Conservation (phyloP, 73 alveolate species). For the Tetrahymena elliotti region DNA sequence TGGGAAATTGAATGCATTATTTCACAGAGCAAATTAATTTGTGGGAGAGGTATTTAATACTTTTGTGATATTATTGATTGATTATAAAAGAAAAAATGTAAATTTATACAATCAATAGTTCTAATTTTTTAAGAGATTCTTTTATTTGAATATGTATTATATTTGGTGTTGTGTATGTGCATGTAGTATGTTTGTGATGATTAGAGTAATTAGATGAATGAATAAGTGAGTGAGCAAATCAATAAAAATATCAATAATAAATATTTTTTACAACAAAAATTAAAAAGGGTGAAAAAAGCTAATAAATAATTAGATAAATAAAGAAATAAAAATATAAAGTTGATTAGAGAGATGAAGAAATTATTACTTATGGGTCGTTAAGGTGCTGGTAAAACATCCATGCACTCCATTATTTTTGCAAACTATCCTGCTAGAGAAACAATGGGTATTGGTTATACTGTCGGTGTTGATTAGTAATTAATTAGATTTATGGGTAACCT, state of each 20-base stretch:
- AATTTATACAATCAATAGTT: background rate
- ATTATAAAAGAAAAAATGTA: background rate
- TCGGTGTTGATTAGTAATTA: constrained; percentile 66
- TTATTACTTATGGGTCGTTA: constrained; percentile 80
- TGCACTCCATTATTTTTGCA: constrained; percentile 87
- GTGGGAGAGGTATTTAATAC: background rate
- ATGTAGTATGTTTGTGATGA: background rate
- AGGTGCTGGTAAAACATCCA: constrained; percentile 87
- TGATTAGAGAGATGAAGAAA: constrained; percentile 40
- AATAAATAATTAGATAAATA: background rate
- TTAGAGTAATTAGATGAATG: background rate
- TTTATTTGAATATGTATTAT: too few species aligned
- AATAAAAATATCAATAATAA: background rate
- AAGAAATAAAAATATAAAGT: background rate
- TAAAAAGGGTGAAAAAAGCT: background rate
- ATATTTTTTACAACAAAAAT: background rate
- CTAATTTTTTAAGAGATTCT: too few species aligned
- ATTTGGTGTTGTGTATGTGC: too few species aligned
- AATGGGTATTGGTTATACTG: constrained; percentile 71
- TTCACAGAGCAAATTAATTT: background rate
- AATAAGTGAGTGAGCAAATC: background rate
- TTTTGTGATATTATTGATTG: too few species aligned
- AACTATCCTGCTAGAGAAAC: constrained; percentile 85
- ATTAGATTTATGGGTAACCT: constrained; percentile 88
- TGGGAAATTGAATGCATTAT: background rate